A percentile compares a stretch with the other conserved stretches of the same genome.
Conservation (phyloP, 2,329 filamentous ascomycete genomes). For the Penicillium occitanis region DNA sequence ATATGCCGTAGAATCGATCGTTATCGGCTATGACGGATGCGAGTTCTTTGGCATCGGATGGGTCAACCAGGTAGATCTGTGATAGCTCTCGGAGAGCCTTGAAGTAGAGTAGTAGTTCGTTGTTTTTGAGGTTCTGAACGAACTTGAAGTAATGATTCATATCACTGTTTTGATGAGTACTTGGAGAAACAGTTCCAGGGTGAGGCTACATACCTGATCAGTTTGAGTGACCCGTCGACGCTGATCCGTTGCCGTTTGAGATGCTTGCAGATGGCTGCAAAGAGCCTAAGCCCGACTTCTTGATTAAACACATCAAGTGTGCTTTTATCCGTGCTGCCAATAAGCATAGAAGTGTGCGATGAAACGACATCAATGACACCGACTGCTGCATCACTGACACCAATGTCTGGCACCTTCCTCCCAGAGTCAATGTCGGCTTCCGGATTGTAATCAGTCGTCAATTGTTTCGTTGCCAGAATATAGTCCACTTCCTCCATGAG, state of each 20-base stretch:
- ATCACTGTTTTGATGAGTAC: constrained; percentile 58
- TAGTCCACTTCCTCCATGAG: constrained; percentile 98
- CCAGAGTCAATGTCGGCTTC: constrained; percentile 38
- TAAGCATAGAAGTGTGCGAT: constrained; percentile 87
- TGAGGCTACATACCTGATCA: constrained; percentile 64
- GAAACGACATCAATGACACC: constrained; percentile 82
- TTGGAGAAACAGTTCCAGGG: neutral
- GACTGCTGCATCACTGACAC: constrained; percentile 74
- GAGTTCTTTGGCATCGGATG: constrained; percentile 86
- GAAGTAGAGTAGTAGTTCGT: constrained; percentile 85
- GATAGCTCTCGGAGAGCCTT: constrained; percentile 85
- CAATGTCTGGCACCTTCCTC: constrained; percentile 45
- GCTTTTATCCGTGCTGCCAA: constrained; percentile 93
- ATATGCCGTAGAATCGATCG: constrained; percentile 86
- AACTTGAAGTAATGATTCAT: constrained; percentile 93
- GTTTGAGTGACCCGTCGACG: constrained; percentile 81
- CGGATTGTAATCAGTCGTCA: constrained; percentile 88
- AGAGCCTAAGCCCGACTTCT: constrained; percentile 90
- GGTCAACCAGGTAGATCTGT: constrained; percentile 92
- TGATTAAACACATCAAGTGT: constrained; percentile 99
- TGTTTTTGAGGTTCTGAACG: constrained; percentile 76
- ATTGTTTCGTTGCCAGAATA: constrained; percentile 82
- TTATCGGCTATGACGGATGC: constrained; percentile 91
- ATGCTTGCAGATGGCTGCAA: constrained; percentile 92
- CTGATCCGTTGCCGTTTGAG: constrained; percentile 93